phyloP scores from a whole-genome alignment of 1,284 basidiomycete species.

The Macrocystidia cucumis region DNA sequence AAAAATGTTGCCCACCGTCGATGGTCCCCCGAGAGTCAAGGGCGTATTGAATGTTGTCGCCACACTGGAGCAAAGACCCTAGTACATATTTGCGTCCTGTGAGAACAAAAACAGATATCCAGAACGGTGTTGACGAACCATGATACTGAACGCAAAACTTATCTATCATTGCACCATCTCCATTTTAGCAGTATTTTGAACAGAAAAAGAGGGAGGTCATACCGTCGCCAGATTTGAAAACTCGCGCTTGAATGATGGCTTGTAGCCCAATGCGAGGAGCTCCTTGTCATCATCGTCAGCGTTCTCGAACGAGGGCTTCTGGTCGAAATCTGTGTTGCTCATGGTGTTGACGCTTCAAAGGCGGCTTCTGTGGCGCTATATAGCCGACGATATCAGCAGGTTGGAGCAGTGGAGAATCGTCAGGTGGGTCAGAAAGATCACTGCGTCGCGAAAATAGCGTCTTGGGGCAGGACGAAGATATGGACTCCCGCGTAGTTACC shows the following conservation, averaged over 20 bases:
- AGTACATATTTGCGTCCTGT: no score
- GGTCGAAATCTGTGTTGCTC: slow-evolving; percentile 8
- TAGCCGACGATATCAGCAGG: no score
- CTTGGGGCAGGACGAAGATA: no score
- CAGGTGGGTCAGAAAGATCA: no score
- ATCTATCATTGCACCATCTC: slow-evolving; percentile 32
- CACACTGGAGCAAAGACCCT: slow-evolving; percentile 75
- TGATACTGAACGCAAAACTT: slow-evolving; percentile 74
- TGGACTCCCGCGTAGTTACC: no score
- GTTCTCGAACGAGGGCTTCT: no score
- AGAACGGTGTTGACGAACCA: slow-evolving; percentile 29
- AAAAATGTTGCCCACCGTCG: slow-evolving; percentile 42
- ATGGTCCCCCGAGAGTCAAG: slow-evolving; percentile 66
- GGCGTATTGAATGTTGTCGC: slow-evolving; percentile 81
- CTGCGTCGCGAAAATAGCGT: no score
- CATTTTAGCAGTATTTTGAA: not conserved
- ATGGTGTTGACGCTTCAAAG: no score
- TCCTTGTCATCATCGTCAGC: slow-evolving; percentile 55
- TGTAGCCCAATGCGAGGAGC: slow-evolving; percentile 64
- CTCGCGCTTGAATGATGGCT: slow-evolving; percentile 75
- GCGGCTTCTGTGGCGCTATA: no score
- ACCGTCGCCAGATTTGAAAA: slow-evolving; percentile 77
- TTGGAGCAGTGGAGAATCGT: no score
- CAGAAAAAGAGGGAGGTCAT: slow-evolving; percentile 13
- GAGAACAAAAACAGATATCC: slow-evolving; percentile 4